These are phyloP conservation scores for Linaria vulgaris DNA, from an alignment of 257 asterid species.

Conservation along the genomic window DNA sequence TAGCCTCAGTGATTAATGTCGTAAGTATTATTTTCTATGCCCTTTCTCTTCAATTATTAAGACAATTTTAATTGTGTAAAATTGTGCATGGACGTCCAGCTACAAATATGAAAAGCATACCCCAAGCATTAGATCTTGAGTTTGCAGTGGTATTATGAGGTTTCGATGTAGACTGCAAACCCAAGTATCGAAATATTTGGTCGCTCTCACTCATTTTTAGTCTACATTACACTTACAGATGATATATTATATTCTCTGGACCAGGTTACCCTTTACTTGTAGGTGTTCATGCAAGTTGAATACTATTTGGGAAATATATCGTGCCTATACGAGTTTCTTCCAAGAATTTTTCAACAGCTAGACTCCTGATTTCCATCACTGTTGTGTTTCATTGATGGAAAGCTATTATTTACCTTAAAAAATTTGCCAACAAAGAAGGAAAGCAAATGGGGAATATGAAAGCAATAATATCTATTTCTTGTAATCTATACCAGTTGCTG, in stretches of 20 bases:
- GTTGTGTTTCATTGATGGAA: no score
- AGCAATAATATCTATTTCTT: neutral
- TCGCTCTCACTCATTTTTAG: neutral
- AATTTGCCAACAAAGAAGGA: neutral
- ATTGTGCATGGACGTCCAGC: constrained; percentile 4
- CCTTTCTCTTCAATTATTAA: constrained; percentile 9
- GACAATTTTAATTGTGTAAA: constrained; percentile 4
- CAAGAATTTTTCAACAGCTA: neutral
- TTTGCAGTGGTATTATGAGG: neutral
- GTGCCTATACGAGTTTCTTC: neutral
- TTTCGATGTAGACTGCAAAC: neutral
- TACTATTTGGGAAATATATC: neutral
- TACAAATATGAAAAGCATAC: neutral
- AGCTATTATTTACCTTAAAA: no score
- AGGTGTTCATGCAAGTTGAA: neutral
- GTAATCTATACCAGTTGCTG: neutral
- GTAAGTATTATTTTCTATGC: constrained; percentile 47
- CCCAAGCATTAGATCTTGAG: constrained; percentile 1
- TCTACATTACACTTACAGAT: neutral
- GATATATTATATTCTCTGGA: neutral
- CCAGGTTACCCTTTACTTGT: neutral
- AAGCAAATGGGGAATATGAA: neutral
- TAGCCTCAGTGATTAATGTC: constrained; percentile 69
- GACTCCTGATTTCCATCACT: no score
- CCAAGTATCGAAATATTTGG: neutral